A percentile compares a stretch with the other conserved stretches of the same genome.
These are phyloP conservation scores for Diutina mesorugosa DNA, from an alignment of 1,139 yeast genomes.

Conservation along the genomic window DNA sequence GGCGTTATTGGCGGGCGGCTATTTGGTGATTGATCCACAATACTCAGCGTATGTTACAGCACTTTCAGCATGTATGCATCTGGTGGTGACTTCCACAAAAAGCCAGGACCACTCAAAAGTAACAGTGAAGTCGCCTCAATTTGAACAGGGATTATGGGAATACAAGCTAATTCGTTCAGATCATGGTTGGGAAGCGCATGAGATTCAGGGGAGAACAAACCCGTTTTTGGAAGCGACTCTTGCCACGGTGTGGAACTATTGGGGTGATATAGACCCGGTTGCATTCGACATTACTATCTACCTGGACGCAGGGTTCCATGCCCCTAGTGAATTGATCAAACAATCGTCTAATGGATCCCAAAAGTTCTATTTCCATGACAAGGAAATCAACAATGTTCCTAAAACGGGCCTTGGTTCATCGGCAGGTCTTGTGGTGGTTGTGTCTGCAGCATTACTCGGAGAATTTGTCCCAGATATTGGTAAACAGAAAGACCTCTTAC, in stretches of 20 bases:
- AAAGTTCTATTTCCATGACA: slow-evolving; percentile 46
- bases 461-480: slow-evolving; percentile 16
- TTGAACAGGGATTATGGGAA: slow-evolving; percentile 54
- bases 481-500: slow-evolving; percentile 25
- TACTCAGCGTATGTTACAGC: slow-evolving; percentile 79
- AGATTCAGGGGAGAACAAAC: slow-evolving; percentile 26
- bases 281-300: slow-evolving; percentile 45
- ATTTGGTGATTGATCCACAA: slow-evolving; percentile 68
- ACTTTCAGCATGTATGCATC: slow-evolving; percentile 82
- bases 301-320: slow-evolving; percentile 86
- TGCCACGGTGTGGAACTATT: slow-evolving; percentile 39
- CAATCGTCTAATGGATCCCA: slow-evolving; percentile 19
- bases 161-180: slow-evolving; percentile 22
- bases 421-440: slow-evolving; percentile 81
- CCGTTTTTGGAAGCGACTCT: slow-evolving; percentile 71
- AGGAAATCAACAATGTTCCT: slow-evolving; percentile 57
- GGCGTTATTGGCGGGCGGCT: slow-evolving; percentile 90
- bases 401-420: slow-evolving; percentile 96
- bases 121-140: slow-evolving; percentile 66
- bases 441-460: slow-evolving; percentile 57
- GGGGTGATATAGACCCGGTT: slow-evolving; percentile 6
- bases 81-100: slow-evolving; percentile 26
- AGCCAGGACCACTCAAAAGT: slow-evolving; percentile 11
- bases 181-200: slow-evolving; percentile 2
- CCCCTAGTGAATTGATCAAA: slow-evolving; percentile 26